Evolutionary conservation across 768 basidiomycete species (phyloP).

Genomic region (Hirschioporus abietinus): DNA sequence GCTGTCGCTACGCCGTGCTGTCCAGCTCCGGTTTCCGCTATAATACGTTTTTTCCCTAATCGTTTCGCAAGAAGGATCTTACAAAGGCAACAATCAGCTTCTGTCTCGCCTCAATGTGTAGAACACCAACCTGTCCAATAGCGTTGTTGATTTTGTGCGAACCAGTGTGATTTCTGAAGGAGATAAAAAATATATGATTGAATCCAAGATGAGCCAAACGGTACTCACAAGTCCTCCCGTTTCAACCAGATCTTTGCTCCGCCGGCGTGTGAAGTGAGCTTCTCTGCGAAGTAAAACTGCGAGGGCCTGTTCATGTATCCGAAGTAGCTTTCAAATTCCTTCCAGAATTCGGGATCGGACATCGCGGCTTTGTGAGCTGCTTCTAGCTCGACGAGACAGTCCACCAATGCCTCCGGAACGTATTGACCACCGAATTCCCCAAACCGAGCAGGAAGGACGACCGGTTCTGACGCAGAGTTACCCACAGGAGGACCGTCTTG

Average conservation of each 20-base stretch:
- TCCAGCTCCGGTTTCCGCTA: slow-evolving; percentile 98
- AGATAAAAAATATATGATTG: slow-evolving; percentile 6
- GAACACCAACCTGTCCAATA: slow-evolving; percentile 71
- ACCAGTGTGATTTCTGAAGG: slow-evolving; percentile 85
- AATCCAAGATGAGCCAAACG: background rate
- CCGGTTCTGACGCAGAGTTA: slow-evolving; percentile 30
- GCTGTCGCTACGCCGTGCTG: slow-evolving; percentile 99
- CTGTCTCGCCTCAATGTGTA: background rate
- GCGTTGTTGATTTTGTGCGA: slow-evolving; percentile 99
- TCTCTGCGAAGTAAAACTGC: slow-evolving; percentile 85
- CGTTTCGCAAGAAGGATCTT: slow-evolving; percentile 92
- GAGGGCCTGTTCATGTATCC: slow-evolving; percentile 96
- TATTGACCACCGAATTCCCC: slow-evolving; percentile 97
- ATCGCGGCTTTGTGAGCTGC: slow-evolving; percentile 84
- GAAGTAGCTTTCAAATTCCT: slow-evolving; percentile 83
- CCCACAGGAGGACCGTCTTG: slow-evolving; percentile 24
- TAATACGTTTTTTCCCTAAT: slow-evolving; percentile 93
- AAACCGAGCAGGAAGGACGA: slow-evolving; percentile 73
- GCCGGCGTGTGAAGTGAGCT: slow-evolving; percentile 82
- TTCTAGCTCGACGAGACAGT: slow-evolving; percentile 86
- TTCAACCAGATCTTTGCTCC: slow-evolving; percentile 98
- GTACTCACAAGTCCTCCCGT: slow-evolving; percentile 78
- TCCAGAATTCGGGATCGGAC: slow-evolving; percentile 86
- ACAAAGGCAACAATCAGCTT: slow-evolving; percentile 9
- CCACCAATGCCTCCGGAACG: slow-evolving; percentile 94